Evolutionary conservation across 176 grass and related monocot genomes (phyloP).

Genomic region (Phragmites australis): DNA sequence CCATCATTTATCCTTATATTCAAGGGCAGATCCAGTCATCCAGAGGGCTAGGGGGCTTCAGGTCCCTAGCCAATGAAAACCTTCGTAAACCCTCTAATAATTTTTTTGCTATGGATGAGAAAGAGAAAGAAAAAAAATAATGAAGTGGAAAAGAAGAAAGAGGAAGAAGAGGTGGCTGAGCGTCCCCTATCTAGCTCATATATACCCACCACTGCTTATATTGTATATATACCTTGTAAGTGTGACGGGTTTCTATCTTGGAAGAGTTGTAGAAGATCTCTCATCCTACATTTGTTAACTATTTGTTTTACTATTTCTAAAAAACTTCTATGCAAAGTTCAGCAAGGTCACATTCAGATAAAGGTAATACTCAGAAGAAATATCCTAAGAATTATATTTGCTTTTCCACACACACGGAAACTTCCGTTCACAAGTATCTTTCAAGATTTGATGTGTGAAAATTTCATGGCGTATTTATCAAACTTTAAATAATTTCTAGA

Average conservation of each 20-base stretch:
- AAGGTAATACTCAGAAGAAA: not conserved
- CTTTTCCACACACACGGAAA: not conserved
- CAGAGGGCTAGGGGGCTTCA: no score
- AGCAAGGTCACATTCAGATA: not conserved
- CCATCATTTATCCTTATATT: not conserved
- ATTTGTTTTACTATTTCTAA: not conserved
- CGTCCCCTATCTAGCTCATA: no score
- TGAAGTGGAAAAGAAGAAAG: no score
- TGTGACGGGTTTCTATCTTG: not conserved
- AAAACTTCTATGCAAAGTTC: not conserved
- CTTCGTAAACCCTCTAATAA: no score
- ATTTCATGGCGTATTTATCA: not conserved
- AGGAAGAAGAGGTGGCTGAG: no score
- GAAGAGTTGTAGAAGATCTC: not conserved
- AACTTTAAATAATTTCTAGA: conserved; percentile 22
- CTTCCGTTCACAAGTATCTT: not conserved
- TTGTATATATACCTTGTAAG: not conserved
- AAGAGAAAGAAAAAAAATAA: no score
- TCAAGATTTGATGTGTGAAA: not conserved
- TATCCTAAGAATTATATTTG: not conserved
- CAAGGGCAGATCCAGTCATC: no score
- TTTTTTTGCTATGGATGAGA: no score
- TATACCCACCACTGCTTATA: no score
- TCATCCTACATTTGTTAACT: not conserved
- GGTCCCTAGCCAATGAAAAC: no score